phyloP scores from a whole-genome alignment of 345 rosid genomes.

The Cardamine resedifolia region DNA sequence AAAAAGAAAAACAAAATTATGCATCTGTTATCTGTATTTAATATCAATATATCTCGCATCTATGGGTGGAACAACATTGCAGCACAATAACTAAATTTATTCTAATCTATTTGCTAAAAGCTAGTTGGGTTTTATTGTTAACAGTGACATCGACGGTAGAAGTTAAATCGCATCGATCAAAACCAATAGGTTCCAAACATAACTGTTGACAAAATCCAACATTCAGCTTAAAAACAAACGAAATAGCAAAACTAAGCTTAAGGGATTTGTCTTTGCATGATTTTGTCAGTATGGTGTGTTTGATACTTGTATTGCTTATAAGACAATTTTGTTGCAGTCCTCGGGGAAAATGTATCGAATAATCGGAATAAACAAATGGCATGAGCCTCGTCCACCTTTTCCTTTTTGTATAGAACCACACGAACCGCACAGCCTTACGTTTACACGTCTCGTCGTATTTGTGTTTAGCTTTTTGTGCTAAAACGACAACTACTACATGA shows the following conservation, averaged over 20 bases:
- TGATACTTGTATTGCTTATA: slow-evolving; percentile 16
- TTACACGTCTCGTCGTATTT: slow-evolving; percentile 43
- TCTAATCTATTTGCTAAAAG: background rate
- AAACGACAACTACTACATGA: slow-evolving; percentile 41
- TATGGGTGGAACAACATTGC: background rate
- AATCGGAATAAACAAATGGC: slow-evolving; percentile 24
- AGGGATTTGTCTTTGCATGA: slow-evolving; percentile 23
- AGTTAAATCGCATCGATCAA: slow-evolving; percentile 20
- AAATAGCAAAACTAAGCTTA: slow-evolving; percentile 3
- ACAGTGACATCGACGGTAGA: background rate
- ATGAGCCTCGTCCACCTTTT: slow-evolving; percentile 31
- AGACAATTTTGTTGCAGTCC: too few relatives aligned
- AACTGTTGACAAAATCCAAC: slow-evolving; percentile 21
- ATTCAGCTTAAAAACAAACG: slow-evolving; percentile 7
- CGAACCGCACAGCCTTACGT: slow-evolving; percentile 38
- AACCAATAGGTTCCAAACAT: slow-evolving; percentile 27
- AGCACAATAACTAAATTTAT: background rate
- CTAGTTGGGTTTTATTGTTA: background rate
- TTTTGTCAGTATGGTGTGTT: slow-evolving; percentile 26
- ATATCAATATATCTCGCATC: background rate
- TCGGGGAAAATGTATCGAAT: background rate
- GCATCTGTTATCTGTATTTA: background rate
- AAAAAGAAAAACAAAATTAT: too few relatives aligned
- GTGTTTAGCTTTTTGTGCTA: slow-evolving; percentile 24
- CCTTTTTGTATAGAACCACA: slow-evolving; percentile 33